Conservation (phyloP, 2,329 filamentous ascomycete species). For the Cordyceps javanica region DNA sequence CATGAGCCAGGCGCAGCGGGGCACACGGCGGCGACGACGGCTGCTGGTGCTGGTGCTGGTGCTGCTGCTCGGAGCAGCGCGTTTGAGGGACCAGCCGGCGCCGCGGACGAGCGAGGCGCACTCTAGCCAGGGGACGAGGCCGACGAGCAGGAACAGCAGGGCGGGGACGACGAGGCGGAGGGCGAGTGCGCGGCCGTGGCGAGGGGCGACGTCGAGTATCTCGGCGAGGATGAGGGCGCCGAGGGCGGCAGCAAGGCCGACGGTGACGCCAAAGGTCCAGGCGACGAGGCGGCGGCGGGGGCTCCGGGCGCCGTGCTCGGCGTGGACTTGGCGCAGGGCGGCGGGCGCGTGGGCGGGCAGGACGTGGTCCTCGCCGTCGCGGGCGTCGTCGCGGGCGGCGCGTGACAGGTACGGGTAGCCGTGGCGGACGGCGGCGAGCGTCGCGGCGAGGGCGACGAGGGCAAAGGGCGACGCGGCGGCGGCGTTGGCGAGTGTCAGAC, state of each 20-base stretch:
- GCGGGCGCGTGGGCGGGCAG: conserved; percentile 57
- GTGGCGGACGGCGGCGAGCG: conserved; percentile 56
- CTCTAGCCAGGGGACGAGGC: conserved; percentile 73
- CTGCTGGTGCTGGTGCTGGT: no score
- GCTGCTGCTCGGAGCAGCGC: no score
- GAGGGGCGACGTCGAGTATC: conserved; percentile 68
- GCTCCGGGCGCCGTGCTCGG: conserved; percentile 50
- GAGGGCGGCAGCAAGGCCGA: conserved; percentile 70
- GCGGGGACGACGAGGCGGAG: conserved; percentile 64
- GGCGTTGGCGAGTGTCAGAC: conserved; percentile 39
- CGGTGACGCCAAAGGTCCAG: conserved; percentile 66
- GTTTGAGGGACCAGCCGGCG: conserved; percentile 60
- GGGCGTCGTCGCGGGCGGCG: conserved; percentile 33
- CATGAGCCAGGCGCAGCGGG: conserved; percentile 53
- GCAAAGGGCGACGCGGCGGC: conserved; percentile 65
- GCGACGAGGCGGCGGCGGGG: conserved; percentile 48
- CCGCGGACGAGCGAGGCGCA: conserved; percentile 58
- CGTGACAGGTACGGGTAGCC: conserved; percentile 68
- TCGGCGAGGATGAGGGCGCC: conserved; percentile 79
- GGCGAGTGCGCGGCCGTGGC: conserved; percentile 59
- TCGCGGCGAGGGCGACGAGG: conserved; percentile 60
- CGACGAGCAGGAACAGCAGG: conserved; percentile 64
- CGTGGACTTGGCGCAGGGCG: conserved; percentile 51
- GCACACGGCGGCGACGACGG: neutral
- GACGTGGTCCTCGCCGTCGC: conserved; percentile 55